Conservation (phyloP, 495 filamentous ascomycete species). For the Penicillium herquei region DNA sequence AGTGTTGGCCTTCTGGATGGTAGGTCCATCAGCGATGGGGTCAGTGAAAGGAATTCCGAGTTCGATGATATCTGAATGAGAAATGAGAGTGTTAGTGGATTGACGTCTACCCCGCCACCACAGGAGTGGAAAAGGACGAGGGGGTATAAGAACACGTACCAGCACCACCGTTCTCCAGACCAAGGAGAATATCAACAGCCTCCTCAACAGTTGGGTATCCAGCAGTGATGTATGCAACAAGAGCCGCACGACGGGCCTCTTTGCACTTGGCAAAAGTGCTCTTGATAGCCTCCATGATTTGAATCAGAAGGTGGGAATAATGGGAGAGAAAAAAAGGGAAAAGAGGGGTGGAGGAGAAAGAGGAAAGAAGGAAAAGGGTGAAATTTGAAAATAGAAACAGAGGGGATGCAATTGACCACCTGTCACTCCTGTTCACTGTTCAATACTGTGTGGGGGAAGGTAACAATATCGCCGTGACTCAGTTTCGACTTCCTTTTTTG, state of each 20-base stretch:
- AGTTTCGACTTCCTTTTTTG: not conserved
- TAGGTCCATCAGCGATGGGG: slow-evolving; percentile 89
- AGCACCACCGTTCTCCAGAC: slow-evolving; percentile 89
- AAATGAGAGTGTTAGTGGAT: slow-evolving; percentile 4
- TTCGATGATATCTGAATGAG: slow-evolving; percentile 39
- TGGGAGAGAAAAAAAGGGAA: not conserved
- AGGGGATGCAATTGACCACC: not conserved
- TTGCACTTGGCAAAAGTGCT: slow-evolving; percentile 86
- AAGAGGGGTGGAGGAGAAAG: not conserved
- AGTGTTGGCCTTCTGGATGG: slow-evolving; percentile 85
- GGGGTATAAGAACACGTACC: slow-evolving; percentile 53
- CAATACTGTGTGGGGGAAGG: not conserved
- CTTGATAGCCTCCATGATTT: slow-evolving; percentile 73
- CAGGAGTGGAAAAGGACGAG: no score
- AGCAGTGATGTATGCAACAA: slow-evolving; percentile 95
- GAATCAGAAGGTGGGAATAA: not conserved
- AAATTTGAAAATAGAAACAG: not conserved
- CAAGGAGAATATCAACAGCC: slow-evolving; percentile 79
- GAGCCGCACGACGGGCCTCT: slow-evolving; percentile 61
- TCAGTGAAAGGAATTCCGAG: slow-evolving; percentile 89
- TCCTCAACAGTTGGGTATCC: slow-evolving; percentile 84
- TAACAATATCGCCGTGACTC: not conserved
- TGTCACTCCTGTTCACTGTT: not conserved
- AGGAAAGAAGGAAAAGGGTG: not conserved
- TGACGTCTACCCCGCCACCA: slow-evolving; percentile 3